Conservation (phyloP, 1,139 yeast genomes). For the Arxiozyma telluris region DNA sequence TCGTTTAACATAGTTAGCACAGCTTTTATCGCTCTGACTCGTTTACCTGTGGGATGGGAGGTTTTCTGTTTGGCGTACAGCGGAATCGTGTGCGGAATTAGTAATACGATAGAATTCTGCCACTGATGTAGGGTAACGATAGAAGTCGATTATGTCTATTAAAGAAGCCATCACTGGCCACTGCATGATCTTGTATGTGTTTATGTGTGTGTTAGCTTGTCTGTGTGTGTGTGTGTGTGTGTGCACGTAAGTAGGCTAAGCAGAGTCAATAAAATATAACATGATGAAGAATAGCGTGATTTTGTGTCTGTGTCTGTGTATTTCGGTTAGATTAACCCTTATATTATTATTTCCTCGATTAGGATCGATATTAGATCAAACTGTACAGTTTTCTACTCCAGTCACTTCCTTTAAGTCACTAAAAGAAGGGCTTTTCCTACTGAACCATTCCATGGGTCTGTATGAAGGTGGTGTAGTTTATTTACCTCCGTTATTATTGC, state of each 20-base stretch:
- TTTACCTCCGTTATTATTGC: slow-evolving; percentile 66
- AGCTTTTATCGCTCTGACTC: no score
- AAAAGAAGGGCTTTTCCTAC: slow-evolving; percentile 70
- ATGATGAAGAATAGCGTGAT: not conserved
- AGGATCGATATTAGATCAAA: slow-evolving; percentile 36
- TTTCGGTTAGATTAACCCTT: slow-evolving; percentile 7
- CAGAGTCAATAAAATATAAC: not conserved
- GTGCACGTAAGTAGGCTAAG: not conserved
- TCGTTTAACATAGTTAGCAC: no score
- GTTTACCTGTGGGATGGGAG: no score
- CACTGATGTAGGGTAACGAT: no score
- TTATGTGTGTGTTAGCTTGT: not conserved
- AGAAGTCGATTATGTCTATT: no score
- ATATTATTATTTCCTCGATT: slow-evolving; percentile 21
- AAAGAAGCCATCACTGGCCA: no score
- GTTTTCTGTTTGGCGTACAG: no score
- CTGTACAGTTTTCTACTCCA: slow-evolving; percentile 56
- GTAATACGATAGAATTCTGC: no score
- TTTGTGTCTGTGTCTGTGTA: not conserved
- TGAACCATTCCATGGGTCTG: slow-evolving; percentile 49
- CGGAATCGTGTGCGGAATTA: no score
- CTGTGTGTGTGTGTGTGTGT: not conserved
- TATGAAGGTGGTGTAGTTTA: slow-evolving; percentile 84
- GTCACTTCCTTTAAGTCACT: slow-evolving; percentile 38
- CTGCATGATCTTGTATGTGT: no score